Evolutionary conservation across 768 basidiomycete species (phyloP), one percentile per base, ranked within the genome.

Genomic region (Neoboletus brunneissimus): DNA sequence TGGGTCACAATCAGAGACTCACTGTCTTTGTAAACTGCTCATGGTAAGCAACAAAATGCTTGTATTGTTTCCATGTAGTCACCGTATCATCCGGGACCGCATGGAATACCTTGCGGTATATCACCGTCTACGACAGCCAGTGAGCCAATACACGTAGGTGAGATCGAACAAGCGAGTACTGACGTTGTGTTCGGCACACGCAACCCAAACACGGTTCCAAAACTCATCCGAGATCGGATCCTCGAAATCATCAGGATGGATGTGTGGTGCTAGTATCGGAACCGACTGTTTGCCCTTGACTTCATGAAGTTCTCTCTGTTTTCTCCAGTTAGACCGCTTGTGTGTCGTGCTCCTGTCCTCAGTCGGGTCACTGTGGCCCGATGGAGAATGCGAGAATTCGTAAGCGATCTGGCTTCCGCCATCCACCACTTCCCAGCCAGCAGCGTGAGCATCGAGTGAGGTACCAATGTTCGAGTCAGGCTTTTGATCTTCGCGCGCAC

Each of bases 61-160:
- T 95, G 73, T 88, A 98, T 66, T 93, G 89, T 66, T 94, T 94
- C 96, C 96, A 99, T 0, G 95, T 96, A 2, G 87, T 88, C 57
- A 98, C 83, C 23, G 86, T 77, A 69, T 99, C 95, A 69, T 98
- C 96, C 6, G 97, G 96, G 52, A 95, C 77, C 35, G 89, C 88
- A 64, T 93, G 88, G 77, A 99, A 99, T 4, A 98, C 94, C 68
- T 91, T 95, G 53, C 94, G 87, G 74, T 84, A 98, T 60, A 98
- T 93, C 69, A 96, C 91, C 58, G 96, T 99, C 94, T 95, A 57
- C 12, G 54, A 49, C 15, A 52, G 50, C 32, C 7, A 15, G n/a
- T 57, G 6, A 61, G 59, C 12, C 45, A n/a, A 29, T 25, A 23
- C 13, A 50, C 5, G 5, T 29, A 13, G 27, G 5, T n/a, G 16